Percentiles rank a stretch among this genome's conserved stretches.
phyloP scores from a whole-genome alignment of 116 monocot genomes.

The Phalaenopsis hybrid region DNA sequence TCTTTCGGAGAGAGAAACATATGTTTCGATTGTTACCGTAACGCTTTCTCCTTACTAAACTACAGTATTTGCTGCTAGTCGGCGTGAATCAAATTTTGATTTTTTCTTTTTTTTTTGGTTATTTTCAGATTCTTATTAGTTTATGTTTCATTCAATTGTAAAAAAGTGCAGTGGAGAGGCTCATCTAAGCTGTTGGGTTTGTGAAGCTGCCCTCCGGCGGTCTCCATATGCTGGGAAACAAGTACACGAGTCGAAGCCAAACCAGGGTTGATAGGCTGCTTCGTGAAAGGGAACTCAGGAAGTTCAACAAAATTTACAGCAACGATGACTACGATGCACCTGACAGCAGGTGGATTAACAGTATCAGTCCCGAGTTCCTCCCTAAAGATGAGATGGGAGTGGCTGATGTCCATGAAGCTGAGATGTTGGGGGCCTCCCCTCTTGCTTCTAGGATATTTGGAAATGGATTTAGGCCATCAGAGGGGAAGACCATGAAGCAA shows the following conservation, averaged over 20 bases:
- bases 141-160: neutral
- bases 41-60: neutral
- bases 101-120: neutral
- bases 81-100: neutral
- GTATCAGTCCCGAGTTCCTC: neutral
- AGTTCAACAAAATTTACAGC: conserved; percentile 22
- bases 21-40: neutral
- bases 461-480: conserved; percentile 1
- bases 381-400: neutral
- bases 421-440: conserved; percentile 4
- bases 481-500: conserved; percentile 46
- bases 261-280: conserved; percentile 56
- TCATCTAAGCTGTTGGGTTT: neutral
- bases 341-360: conserved; percentile 5
- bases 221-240: conserved; percentile 34
- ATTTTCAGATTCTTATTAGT: neutral
- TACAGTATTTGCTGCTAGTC: neutral
- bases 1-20: neutral
- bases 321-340: conserved; percentile 8
- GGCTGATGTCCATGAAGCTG: neutral
- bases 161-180: neutral
- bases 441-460: neutral
- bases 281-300: conserved; percentile 50
- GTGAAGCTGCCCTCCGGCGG: conserved; percentile 5
- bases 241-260: conserved; percentile 31